Conservation (phyloP, 352 stramenopile genomes). For the Globisporangium lucens region DNA sequence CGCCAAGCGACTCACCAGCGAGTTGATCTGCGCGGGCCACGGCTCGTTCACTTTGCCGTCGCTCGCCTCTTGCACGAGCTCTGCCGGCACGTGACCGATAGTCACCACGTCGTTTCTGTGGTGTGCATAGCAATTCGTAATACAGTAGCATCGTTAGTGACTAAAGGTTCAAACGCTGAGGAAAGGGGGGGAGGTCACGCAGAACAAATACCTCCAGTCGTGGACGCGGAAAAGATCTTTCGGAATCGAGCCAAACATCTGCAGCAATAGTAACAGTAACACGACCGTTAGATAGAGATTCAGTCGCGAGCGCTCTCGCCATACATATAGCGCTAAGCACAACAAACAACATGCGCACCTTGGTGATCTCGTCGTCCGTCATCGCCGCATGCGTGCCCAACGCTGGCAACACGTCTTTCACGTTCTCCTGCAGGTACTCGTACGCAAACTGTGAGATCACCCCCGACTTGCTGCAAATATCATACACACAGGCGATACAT, state of each 20-base stretch:
- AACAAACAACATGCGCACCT: conserved; percentile 25
- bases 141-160: neutral
- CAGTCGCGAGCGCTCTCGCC: neutral
- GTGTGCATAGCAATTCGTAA: neutral
- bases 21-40: conserved; percentile 97
- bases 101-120: conserved; percentile 94
- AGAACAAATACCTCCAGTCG: conserved; percentile 86
- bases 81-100: conserved; percentile 91
- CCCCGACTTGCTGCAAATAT: conserved; percentile 73
- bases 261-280: neutral
- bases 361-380: conserved; percentile 90
- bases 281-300: neutral
- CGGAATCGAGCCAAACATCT: conserved; percentile 94
- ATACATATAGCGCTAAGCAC: neutral
- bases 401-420: conserved; percentile 92
- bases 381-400: conserved; percentile 96
- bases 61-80: conserved; percentile 92
- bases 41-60: conserved; percentile 93
- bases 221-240: conserved; percentile 91
- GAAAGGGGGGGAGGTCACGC: neutral
- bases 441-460: conserved; percentile 92
- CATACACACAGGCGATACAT: neutral
- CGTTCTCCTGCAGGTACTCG: conserved; percentile 84
- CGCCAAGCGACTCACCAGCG: conserved; percentile 63
- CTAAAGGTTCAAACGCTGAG: neutral